Evolutionary conservation across 73 alveolate genomes (phyloP).

Genomic region (Paramecium caudatum): DNA sequence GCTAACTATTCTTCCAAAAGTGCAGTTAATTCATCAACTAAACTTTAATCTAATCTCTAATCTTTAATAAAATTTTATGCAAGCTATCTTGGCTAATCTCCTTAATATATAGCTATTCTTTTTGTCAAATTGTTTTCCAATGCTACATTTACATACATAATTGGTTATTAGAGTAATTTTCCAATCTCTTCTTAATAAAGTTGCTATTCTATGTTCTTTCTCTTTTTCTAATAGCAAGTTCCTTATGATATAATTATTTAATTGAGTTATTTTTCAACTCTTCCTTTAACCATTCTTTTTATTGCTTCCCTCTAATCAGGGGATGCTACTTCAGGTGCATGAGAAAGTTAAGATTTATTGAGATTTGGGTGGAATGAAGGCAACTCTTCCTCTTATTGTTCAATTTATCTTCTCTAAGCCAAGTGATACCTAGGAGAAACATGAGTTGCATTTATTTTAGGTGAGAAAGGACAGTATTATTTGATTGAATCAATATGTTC

Average conservation of each 20-base stretch:
- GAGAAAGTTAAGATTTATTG: neutral
- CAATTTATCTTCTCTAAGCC: neutral
- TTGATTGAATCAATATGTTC: neutral
- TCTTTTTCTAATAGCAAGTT: slow-evolving; percentile 32
- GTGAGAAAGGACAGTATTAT: slow-evolving; percentile 4
- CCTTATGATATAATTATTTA: neutral
- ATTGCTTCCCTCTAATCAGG: neutral
- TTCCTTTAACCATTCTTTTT: slow-evolving; percentile 34
- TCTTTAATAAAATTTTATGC: slow-evolving; percentile 33
- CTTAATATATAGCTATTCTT: neutral
- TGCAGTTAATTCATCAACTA: neutral
- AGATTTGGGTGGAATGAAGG: neutral
- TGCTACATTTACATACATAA: neutral
- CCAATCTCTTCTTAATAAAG: neutral
- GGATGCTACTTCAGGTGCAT: neutral
- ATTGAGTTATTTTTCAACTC: slow-evolving; percentile 33
- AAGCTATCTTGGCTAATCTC: neutral
- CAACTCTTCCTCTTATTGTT: slow-evolving; percentile 1
- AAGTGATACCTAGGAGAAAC: slow-evolving; percentile 8
- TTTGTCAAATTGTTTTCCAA: neutral
- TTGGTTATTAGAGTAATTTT: slow-evolving; percentile 25
- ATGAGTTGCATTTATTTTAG: slow-evolving; percentile 9
- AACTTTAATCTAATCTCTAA: neutral
- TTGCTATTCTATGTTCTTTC: slow-evolving; percentile 26
- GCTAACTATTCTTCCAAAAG: neutral